Evolutionary conservation across 306 rosid genomes (phyloP), one percentile per base, ranked within the genome.

Genomic region (Glycyrrhiza uralensis): DNA sequence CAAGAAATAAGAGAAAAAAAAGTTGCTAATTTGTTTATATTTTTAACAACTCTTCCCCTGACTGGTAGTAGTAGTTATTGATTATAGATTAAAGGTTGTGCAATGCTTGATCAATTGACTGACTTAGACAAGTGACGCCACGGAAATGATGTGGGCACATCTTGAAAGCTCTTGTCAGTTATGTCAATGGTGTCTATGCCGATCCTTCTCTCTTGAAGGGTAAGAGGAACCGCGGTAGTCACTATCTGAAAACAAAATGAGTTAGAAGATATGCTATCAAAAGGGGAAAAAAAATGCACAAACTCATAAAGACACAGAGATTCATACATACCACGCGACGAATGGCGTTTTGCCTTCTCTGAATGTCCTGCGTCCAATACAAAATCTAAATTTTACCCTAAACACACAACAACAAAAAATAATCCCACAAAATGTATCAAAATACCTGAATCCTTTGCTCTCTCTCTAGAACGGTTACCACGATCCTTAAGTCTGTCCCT

Each of bases 201-300:
- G 88, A 76, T 89, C 97, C 81, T 91, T 94, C 64, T 91, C 97
- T 77, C 99, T 85, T 2, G 96, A 94, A 2, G 98, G 75, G 81
- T 89, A 85, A 14, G 96, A 80, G 68, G 87, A 76, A 72, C 88
- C 63, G 61, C 83, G 81, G 76, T 87, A 82, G 35, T 89, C 96
- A 4, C 86, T 95, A 83, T 89, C 99, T 93, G 92, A 52, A 66
- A 69, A 7, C 30, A 49, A 73, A 46, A 28, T 23, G 10, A 18
- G 26, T 82, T 54, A 64, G 72, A 57, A 51, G 1, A 77, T n/a
- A n/a, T 22, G 54, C 14, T 41, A 59, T 7, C 2, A 36, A 23
- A 65, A 50, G 46, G 32, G 64, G 71, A 28, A 51, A 1, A 35
- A 7, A 36, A 62, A 73, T 49, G 7, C 7, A n/a, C 28, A 66